Percentiles rank a stretch among this genome's conserved stretches.
Conservation (phyloP, 176 grass and related monocot genomes). For the Oryza meyeriana region DNA sequence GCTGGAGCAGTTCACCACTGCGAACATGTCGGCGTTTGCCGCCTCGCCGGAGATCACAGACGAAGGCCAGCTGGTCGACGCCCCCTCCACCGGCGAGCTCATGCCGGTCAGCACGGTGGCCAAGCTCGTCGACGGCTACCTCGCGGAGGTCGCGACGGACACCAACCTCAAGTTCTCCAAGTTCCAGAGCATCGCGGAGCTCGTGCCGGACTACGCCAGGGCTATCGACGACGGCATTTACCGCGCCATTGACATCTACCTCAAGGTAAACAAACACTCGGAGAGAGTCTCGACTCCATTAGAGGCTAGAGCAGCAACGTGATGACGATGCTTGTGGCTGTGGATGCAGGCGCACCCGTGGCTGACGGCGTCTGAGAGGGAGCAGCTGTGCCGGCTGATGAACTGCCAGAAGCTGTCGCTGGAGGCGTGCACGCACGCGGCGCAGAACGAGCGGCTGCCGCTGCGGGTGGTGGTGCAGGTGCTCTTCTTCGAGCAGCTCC, state of each 20-base stretch:
- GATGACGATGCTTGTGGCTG: too few species aligned
- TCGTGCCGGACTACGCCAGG: slow-evolving; percentile 68
- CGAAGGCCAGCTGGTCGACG: slow-evolving; percentile 38
- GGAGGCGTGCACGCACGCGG: slow-evolving; percentile 91
- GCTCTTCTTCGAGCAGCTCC: slow-evolving; percentile 92
- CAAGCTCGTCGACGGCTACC: slow-evolving; percentile 79
- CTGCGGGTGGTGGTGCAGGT: slow-evolving; percentile 83
- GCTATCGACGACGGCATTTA: slow-evolving; percentile 71
- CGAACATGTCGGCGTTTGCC: slow-evolving; percentile 34
- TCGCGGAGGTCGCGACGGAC: slow-evolving; percentile 73
- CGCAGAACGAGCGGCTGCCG: slow-evolving; percentile 85
- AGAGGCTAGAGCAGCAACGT: background rate
- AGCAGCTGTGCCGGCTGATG: slow-evolving; percentile 83
- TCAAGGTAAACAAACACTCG: slow-evolving; percentile 51
- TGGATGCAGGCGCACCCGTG: slow-evolving; percentile 66
- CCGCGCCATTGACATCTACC: slow-evolving; percentile 80
- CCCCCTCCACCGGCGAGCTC: slow-evolving; percentile 31
- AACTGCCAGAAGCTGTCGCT: slow-evolving; percentile 91
- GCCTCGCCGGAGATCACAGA: slow-evolving; percentile 53
- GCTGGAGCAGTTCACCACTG: slow-evolving; percentile 62
- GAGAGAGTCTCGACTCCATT: background rate
- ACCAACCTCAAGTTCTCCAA: slow-evolving; percentile 56
- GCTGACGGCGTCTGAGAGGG: slow-evolving; percentile 68
- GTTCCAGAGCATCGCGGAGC: slow-evolving; percentile 68
- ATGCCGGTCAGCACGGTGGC: slow-evolving; percentile 57